These are phyloP conservation scores for Rhodotorula sp. DNA, from an alignment of 1,284 basidiomycete genomes.

Conservation along the genomic window DNA sequence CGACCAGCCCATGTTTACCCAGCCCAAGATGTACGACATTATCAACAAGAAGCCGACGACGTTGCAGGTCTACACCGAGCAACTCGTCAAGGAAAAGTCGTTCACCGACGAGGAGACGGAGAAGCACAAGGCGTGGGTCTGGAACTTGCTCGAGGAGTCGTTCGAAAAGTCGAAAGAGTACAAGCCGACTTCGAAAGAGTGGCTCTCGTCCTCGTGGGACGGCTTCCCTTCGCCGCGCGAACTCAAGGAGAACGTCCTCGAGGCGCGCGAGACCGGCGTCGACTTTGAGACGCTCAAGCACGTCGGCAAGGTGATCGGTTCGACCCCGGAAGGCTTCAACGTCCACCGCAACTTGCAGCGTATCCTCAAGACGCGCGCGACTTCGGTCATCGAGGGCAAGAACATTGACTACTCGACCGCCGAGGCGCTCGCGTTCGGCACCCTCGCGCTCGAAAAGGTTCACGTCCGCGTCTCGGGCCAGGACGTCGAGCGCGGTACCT, in stretches of 20 bases:
- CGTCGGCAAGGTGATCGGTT: conserved; percentile 81
- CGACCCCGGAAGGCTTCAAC: conserved; percentile 78
- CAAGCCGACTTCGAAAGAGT: conserved; percentile 86
- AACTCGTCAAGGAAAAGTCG: conserved; percentile 84
- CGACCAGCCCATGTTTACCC: conserved; percentile 98
- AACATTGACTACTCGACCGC: conserved; percentile 99
- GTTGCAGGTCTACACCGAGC: conserved; percentile 86
- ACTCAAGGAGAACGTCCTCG: conserved; percentile 86
- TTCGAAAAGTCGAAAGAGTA: conserved; percentile 86
- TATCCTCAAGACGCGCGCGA: conserved; percentile 82
- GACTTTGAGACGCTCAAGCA: conserved; percentile 74
- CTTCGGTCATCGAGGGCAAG: conserved; percentile 82
- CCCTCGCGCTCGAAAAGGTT: conserved; percentile 85
- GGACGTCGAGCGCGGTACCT: conserved; percentile 98
- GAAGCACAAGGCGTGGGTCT: conserved; percentile 99
- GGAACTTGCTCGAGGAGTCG: conserved; percentile 96
- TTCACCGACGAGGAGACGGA: conserved; percentile 96
- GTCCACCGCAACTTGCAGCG: conserved; percentile 92
- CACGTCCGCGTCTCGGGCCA: conserved; percentile 96
- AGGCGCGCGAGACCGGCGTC: conserved; percentile 81
- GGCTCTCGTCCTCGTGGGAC: conserved; percentile 97
- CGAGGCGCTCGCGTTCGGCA: conserved; percentile 94
- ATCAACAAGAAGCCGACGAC: conserved; percentile 93
- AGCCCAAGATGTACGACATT: conserved; percentile 97
- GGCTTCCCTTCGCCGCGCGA: conserved; percentile 98